These are phyloP conservation scores for Excoecaria cochinchinensis DNA, from an alignment of 345 rosid genomes.

Conservation along the genomic window DNA sequence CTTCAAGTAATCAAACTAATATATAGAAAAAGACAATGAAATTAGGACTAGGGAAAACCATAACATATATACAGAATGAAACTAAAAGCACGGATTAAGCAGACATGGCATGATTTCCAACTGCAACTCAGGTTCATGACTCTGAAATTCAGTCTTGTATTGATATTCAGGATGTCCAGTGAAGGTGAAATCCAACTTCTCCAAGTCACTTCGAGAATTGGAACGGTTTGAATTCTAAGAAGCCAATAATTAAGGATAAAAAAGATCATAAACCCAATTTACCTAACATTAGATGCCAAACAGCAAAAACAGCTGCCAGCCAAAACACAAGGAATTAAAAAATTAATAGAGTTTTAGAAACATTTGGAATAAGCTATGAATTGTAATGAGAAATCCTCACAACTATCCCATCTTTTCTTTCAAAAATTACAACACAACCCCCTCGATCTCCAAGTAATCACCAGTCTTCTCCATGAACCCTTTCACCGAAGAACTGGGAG, in stretches of 20 bases:
- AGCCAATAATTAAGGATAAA: conserved; percentile 25
- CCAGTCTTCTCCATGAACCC: conserved; percentile 53
- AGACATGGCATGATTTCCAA: neutral
- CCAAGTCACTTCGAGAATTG: conserved; percentile 42
- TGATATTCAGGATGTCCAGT: conserved; percentile 43
- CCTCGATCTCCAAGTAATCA: conserved; percentile 58
- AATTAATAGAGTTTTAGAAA: neutral
- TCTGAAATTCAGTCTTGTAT: conserved; percentile 66
- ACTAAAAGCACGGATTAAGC: neutral
- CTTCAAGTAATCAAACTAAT: conserved; percentile 66
- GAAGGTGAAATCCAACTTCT: conserved; percentile 40
- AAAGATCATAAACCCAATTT: conserved; percentile 24
- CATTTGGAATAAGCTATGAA: neutral
- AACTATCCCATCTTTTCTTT: conserved; percentile 35
- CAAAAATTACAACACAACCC: conserved; percentile 59
- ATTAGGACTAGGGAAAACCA: conserved; percentile 8
- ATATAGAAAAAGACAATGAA: neutral
- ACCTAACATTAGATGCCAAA: conserved; percentile 9
- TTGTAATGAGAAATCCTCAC: conserved; percentile 25
- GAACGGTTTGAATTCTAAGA: conserved; percentile 30
- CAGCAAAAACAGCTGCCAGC: conserved; percentile 10
- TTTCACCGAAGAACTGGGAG: conserved; percentile 60
- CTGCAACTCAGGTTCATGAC: conserved; percentile 69
- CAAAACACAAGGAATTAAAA: conserved; percentile 11
- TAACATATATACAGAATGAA: neutral